Percentiles rank a stretch among this genome's conserved stretches.
Evolutionary conservation across 208 protist genomes (phyloP).

Genomic region (Leishmania lainsoni): DNA sequence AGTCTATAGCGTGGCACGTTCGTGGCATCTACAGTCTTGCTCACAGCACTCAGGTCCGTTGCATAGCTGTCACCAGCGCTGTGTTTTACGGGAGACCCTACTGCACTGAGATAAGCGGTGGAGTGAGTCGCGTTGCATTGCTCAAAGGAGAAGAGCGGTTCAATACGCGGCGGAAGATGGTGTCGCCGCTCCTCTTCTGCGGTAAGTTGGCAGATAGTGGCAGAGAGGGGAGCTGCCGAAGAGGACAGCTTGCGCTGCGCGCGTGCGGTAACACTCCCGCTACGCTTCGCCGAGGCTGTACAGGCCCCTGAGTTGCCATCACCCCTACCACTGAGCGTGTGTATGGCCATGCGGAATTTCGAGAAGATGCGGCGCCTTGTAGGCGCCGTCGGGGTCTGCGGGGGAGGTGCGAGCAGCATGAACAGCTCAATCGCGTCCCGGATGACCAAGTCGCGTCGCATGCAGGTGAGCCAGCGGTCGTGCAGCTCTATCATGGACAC

Average conservation of each 20-base stretch:
- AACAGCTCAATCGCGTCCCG: conserved; percentile 73
- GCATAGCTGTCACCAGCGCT: neutral
- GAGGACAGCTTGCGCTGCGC: neutral
- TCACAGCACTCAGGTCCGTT: neutral
- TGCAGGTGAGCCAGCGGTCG: conserved; percentile 59
- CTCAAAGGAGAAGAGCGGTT: conserved; percentile 23
- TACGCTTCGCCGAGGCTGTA: neutral
- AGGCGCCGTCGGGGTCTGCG: conserved; percentile 17
- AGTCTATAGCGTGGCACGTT: neutral
- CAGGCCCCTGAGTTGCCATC: neutral
- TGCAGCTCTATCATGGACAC: conserved; percentile 51
- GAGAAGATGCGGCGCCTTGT: conserved; percentile 16
- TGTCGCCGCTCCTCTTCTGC: neutral
- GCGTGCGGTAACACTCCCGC: neutral
- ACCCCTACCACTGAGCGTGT: conserved; percentile 11
- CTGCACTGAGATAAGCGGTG: neutral
- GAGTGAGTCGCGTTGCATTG: neutral
- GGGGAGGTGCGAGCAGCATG: conserved; percentile 28
- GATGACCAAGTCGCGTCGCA: conserved; percentile 65
- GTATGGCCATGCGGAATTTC: conserved; percentile 26
- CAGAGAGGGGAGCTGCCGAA: neutral
- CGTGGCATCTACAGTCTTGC: neutral
- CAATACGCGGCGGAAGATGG: neutral
- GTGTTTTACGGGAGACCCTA: neutral
- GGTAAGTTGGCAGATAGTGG: neutral